Percentiles rank a stretch among this genome's conserved stretches.
Conservation (phyloP, 306 rosid species). For the cucumber (Cucumis sativus) region DNA sequence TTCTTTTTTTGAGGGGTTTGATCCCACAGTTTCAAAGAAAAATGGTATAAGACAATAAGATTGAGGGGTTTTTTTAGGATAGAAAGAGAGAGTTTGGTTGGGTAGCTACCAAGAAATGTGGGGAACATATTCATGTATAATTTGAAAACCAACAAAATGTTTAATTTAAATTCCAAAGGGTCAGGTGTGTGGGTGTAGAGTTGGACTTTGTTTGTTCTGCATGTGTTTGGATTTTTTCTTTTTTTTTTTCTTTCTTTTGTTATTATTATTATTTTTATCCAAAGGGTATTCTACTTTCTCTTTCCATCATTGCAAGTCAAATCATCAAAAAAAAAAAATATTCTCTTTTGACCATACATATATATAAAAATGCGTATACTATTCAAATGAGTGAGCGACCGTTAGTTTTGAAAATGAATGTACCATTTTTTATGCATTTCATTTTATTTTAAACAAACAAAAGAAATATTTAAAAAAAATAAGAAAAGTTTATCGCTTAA, state of each 20-base stretch:
- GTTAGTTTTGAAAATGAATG: too few species aligned
- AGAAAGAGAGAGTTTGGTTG: conserved; percentile 7
- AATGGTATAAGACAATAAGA: conserved; percentile 20
- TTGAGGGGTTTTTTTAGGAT: conserved; percentile 14
- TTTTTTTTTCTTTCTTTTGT: not conserved
- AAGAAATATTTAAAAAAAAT: too few species aligned
- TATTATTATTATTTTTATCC: not conserved
- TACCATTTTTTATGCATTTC: too few species aligned
- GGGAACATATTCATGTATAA: conserved; percentile 80
- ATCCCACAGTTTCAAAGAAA: conserved; percentile 11
- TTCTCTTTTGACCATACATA: not conserved
- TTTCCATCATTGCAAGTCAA: conserved; percentile 3
- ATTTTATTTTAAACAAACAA: too few species aligned
- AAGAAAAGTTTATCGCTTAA: too few species aligned
- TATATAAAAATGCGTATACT: too few species aligned
- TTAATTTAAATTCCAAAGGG: conserved; percentile 21
- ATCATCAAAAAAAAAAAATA: not conserved
- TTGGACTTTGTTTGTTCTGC: conserved; percentile 29
- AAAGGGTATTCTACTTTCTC: not conserved
- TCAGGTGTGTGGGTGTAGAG: conserved; percentile 25
- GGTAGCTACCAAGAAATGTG: conserved; percentile 65
- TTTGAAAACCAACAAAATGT: conserved; percentile 39
- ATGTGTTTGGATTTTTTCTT: not conserved
- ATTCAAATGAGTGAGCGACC: too few species aligned
- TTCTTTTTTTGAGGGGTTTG: conserved; percentile 9